A percentile compares a stretch with the other conserved stretches of the same genome.
Conservation (phyloP, 1,139 yeast species). For the Magnusiomyces sp. region DNA sequence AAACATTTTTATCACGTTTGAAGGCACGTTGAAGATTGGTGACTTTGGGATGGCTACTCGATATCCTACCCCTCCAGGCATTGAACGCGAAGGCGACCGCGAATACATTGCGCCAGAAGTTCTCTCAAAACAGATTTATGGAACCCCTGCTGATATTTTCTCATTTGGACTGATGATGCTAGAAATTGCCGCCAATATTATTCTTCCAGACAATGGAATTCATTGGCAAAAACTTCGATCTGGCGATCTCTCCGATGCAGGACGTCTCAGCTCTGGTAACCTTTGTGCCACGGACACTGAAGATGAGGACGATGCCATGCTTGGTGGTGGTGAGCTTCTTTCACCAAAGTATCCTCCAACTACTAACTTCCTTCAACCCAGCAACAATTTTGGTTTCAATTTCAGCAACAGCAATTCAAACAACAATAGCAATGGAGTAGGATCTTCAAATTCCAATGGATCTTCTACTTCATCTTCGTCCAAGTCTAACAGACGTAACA, state of each 20-base stretch:
- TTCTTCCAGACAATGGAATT: conserved; percentile 90
- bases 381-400: not conserved
- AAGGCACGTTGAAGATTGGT: conserved; percentile 81
- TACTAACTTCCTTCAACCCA: not conserved
- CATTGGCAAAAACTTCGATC: conserved; percentile 95
- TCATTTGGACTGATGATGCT: conserved; percentile 86
- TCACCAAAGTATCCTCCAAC: conserved; percentile 1
- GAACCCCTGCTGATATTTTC: conserved; percentile 90
- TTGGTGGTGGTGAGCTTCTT: not conserved
- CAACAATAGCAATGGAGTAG: too few relatives aligned
- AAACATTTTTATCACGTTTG: conserved; percentile 86
- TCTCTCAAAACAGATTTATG: conserved; percentile 70
- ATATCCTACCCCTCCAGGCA: conserved; percentile 38
- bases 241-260: conserved; percentile 95
- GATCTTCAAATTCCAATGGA: not conserved
- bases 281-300: conserved; percentile 23
- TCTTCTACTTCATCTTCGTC: too few relatives aligned
- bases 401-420: not conserved
- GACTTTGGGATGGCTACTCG: conserved; percentile 74
- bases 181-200: conserved; percentile 92
- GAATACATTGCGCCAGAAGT: conserved; percentile 98
- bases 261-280: conserved; percentile 68
- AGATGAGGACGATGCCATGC: conserved; percentile 5
- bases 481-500: too few relatives aligned
- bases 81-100: conserved; percentile 94